Evolutionary conservation across 257 asterid species (phyloP).

Genomic region (Avicennia marina): DNA sequence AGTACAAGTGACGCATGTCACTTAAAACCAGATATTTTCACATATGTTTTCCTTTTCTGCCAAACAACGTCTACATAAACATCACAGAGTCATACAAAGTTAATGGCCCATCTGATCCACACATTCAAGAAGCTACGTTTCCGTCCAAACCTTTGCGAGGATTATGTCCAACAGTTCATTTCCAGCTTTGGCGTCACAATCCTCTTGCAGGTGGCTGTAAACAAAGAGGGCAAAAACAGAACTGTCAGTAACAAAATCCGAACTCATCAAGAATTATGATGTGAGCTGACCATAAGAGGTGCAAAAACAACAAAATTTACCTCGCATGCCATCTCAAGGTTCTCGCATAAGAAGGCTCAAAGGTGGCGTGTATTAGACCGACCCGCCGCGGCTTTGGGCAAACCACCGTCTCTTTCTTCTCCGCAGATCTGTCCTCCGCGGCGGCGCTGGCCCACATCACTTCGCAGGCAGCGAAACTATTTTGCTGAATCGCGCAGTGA

Average conservation of each 20-base stretch:
- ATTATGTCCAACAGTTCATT: conserved; percentile 6
- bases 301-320: background rate
- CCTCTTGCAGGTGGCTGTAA: conserved; percentile 9
- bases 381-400: conserved; percentile 92
- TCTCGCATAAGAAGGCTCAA: conserved; percentile 38
- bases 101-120: no score
- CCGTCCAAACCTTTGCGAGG: conserved; percentile 6
- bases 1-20: no score
- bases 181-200: conserved; percentile 6
- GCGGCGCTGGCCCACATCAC: conserved; percentile 48
- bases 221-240: background rate
- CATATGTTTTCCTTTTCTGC: no score
- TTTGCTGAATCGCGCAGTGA: conserved; percentile 51
- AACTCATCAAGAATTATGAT: background rate
- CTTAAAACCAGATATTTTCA: no score
- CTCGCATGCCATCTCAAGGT: conserved; percentile 61
- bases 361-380: conserved; percentile 44
- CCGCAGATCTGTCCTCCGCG: conserved; percentile 31
- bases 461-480: conserved; percentile 48
- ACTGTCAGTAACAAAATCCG: background rate
- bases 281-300: no score
- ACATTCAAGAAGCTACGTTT: background rate
- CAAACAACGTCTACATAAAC: no score
- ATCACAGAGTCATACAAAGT: no score
- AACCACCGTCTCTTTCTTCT: conserved; percentile 55